phyloP scores from a whole-genome alignment of 768 basidiomycete genomes.

The Russula ochroleuca region DNA sequence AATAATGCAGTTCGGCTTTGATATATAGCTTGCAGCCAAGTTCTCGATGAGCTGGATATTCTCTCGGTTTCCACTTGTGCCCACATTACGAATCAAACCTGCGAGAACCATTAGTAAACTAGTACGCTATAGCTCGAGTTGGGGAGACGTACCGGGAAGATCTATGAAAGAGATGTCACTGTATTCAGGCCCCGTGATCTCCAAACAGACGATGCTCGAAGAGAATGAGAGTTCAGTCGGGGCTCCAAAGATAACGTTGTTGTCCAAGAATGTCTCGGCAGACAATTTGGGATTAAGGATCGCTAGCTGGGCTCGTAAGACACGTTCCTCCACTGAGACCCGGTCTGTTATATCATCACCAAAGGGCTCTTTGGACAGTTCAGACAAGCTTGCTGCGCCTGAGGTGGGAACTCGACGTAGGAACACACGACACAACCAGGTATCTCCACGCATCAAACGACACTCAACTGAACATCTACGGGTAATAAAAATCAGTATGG shows the following conservation, averaged over 20 bases:
- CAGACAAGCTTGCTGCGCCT: background rate
- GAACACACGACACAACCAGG: slow-evolving; percentile 19
- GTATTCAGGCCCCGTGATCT: slow-evolving; percentile 31
- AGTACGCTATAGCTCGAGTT: background rate
- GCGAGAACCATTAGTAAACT: background rate
- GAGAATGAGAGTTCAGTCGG: slow-evolving; percentile 27
- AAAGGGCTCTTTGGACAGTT: slow-evolving; percentile 12
- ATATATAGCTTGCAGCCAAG: slow-evolving; percentile 28
- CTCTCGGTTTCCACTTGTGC: slow-evolving; percentile 24
- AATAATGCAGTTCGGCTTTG: slow-evolving; percentile 28
- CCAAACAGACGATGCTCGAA: slow-evolving; percentile 30
- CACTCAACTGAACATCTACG: slow-evolving; percentile 26
- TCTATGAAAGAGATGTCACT: slow-evolving; percentile 34
- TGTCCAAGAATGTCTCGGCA: background rate
- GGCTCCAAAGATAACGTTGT: too few relatives aligned
- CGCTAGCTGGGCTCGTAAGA: slow-evolving; percentile 17
- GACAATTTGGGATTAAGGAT: slow-evolving; percentile 18
- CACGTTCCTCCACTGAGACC: slow-evolving; percentile 1
- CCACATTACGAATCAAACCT: slow-evolving; percentile 31
- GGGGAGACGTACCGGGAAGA: slow-evolving; percentile 29
- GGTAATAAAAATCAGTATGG: background rate
- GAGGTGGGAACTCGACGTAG: slow-evolving; percentile 5
- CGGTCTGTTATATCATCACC: slow-evolving; percentile 8
- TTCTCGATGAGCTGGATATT: slow-evolving; percentile 29
- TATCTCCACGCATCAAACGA: slow-evolving; percentile 6